phyloP scores from a whole-genome alignment of 169 alveolate genomes.

The Plasmodium falciparum region DNA sequence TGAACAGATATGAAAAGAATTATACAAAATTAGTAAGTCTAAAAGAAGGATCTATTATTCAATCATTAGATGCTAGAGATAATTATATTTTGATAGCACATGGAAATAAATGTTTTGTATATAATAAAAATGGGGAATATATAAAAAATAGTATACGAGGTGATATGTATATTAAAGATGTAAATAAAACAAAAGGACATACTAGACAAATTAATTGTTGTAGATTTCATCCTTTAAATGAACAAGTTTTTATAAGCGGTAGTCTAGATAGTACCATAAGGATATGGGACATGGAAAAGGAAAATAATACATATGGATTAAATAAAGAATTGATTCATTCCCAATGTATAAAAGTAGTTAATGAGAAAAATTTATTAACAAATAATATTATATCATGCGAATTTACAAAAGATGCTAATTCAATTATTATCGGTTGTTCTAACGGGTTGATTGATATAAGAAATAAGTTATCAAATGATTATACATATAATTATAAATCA shows the following conservation, averaged over 20 bases:
- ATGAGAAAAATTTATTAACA: conserved; percentile 46
- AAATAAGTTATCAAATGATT: conserved; percentile 61
- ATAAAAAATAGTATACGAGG: conserved; percentile 82
- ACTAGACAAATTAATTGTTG: conserved; percentile 82
- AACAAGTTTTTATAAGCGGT: conserved; percentile 78
- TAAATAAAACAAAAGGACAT: conserved; percentile 83
- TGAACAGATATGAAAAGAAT: conserved; percentile 38
- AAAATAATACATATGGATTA: conserved; percentile 33
- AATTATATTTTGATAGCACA: conserved; percentile 29
- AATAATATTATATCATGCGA: conserved; percentile 51
- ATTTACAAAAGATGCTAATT: conserved; percentile 29
- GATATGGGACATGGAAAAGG: conserved; percentile 77
- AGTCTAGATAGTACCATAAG: conserved; percentile 85
- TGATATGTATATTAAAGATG: conserved; percentile 85
- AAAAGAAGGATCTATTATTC: conserved; percentile 49
- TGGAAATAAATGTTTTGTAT: conserved; percentile 57
- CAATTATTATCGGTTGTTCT: conserved; percentile 56
- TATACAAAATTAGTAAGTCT: conserved; percentile 36
- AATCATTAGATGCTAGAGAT: conserved; percentile 26
- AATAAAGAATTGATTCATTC: conserved; percentile 45
- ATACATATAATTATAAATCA: conserved; percentile 29
- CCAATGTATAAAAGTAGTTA: conserved; percentile 53
- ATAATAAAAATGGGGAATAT: conserved; percentile 67
- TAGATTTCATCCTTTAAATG: conserved; percentile 72
- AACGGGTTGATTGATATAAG: conserved; percentile 44